These are phyloP conservation scores for Wickerhamomyces queroliae DNA, from an alignment of 805 yeast genomes.

Conservation along the genomic window DNA sequence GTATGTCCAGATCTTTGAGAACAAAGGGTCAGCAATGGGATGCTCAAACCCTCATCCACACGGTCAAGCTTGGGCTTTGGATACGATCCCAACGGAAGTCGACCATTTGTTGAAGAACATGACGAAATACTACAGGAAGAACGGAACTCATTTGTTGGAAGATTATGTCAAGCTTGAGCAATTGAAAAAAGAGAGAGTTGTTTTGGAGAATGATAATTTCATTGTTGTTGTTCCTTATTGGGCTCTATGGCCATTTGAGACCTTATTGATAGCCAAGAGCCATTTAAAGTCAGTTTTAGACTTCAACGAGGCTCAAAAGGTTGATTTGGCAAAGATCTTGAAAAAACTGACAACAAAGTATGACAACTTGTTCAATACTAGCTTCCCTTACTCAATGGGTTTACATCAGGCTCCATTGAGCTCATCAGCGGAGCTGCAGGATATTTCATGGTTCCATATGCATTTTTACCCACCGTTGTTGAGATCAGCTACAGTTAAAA, in stretches of 20 bases:
- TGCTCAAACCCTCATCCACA: conserved; percentile 82
- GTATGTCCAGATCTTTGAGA: conserved; percentile 70
- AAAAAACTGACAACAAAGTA: conserved; percentile 53
- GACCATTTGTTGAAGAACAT: conserved; percentile 48
- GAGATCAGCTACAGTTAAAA: conserved; percentile 68
- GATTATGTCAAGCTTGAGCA: conserved; percentile 59
- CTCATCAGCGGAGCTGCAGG: conserved; percentile 35
- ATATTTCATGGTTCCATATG: conserved; percentile 57
- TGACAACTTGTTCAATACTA: conserved; percentile 63
- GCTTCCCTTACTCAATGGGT: conserved; percentile 81
- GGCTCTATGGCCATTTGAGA: conserved; percentile 83
- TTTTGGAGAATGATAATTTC: conserved; percentile 56
- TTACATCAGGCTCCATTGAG: conserved; percentile 68
- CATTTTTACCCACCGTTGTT: conserved; percentile 77
- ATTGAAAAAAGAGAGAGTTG: conserved; percentile 43
- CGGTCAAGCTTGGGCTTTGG: conserved; percentile 77
- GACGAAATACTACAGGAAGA: conserved; percentile 36
- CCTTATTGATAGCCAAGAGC: conserved; percentile 52
- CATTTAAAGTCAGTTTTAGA: conserved; percentile 46
- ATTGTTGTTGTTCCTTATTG: conserved; percentile 71
- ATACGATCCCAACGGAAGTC: conserved; percentile 61
- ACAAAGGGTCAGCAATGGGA: conserved; percentile 77
- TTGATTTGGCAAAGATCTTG: conserved; percentile 51
- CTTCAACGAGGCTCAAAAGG: conserved; percentile 39
- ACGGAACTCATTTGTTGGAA: conserved; percentile 46